These are phyloP conservation scores for Ceratocystis smalleyi DNA, from an alignment of 2,329 filamentous ascomycete genomes.

Conservation along the genomic window DNA sequence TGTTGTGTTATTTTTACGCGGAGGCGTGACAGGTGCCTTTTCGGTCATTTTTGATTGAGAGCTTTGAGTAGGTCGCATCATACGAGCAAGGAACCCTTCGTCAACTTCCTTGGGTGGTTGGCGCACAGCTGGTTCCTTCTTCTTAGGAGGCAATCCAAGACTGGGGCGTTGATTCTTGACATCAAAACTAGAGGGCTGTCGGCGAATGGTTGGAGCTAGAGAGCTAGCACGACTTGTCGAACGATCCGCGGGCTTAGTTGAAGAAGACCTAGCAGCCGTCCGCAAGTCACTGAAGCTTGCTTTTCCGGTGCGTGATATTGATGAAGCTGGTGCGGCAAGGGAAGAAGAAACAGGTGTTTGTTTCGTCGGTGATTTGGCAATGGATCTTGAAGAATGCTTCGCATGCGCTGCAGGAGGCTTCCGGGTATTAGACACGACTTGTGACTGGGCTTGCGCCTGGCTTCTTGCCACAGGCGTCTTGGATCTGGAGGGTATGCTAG, in stretches of 20 bases:
- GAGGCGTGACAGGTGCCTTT: constrained; percentile 39
- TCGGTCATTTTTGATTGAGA: constrained; percentile 53
- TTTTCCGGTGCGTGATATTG: constrained; percentile 11
- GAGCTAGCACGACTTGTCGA: constrained; percentile 33
- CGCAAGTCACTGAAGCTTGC: constrained; percentile 20
- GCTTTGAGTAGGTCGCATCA: constrained; percentile 62
- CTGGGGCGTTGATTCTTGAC: constrained; percentile 32
- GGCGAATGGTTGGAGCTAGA: constrained; percentile 25
- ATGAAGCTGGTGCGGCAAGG: constrained; percentile 47
- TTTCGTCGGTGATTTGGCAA: constrained; percentile 50
- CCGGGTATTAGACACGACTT: constrained; percentile 25
- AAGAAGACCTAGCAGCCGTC: constrained; percentile 24
- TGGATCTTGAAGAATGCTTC: constrained; percentile 23
- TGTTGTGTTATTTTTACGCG: constrained; percentile 25
- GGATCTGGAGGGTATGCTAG: background rate
- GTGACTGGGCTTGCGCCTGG: constrained; percentile 21
- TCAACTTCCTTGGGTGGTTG: constrained; percentile 43
- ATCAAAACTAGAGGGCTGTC: constrained; percentile 31
- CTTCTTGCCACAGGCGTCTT: constrained; percentile 21
- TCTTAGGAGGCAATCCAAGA: constrained; percentile 44
- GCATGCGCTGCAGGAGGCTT: constrained; percentile 31
- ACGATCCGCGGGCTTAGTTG: constrained; percentile 26
- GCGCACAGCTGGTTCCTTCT: constrained; percentile 29
- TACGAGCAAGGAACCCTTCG: constrained; percentile 59
- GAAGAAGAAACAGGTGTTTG: constrained; percentile 52